Base-by-base conservation (phyloP, 2,329 filamentous ascomycete species). In the Dactylellina haptotyla region DNA sequence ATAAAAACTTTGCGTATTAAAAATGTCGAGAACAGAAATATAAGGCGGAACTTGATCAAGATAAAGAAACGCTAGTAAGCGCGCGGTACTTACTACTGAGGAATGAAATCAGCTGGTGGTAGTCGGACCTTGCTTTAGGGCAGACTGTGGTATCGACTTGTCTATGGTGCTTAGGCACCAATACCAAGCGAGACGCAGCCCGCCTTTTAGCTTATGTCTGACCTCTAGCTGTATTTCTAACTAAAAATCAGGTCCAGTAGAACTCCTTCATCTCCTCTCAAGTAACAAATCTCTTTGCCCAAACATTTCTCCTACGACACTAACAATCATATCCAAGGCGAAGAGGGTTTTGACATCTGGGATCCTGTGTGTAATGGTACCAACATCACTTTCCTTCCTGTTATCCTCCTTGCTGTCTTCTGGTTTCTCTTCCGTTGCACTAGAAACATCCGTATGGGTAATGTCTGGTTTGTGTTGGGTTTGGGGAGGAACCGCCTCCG, bases 301-400 rank as follows among this genome's bases (percentile, higher is more conserved):
- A 48, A 76, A 78, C 16, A 75, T 75, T 39, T 77, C 77, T 1
- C 77, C 77, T 2, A 78, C 77, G 9, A 78, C 57, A 9, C 73
- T 75, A 41, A 78, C 75, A 18, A 77, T 76, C 77, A 78, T 78
- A 51, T 78, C 77, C 6, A 78, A 65, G 5, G 76, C 75, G 16
- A 69, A 76, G 16, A 78, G 54, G 0, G 75, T 77, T 50, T 78
- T 77, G 8, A 76, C 71, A 34, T 64, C 62, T 32, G 71, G 71
- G 41, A 73, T 61, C 25, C 62, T 57, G 6, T 12, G 46, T 8
- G 26, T 45, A 30, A 39, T 14, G n/a, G 34, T 23, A 28, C 10
- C 28, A 1, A 32, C 43, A 4, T 20, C 37, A 4, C 14, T 20
- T 25, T 39, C 28, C n/a, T 25, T 18, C 16, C 4, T 28, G 23